Percentiles rank a stretch among this genome's conserved stretches.
Evolutionary conservation across 2,329 filamentous ascomycete species (phyloP).

Genomic region (Sclerotinia borealis): DNA sequence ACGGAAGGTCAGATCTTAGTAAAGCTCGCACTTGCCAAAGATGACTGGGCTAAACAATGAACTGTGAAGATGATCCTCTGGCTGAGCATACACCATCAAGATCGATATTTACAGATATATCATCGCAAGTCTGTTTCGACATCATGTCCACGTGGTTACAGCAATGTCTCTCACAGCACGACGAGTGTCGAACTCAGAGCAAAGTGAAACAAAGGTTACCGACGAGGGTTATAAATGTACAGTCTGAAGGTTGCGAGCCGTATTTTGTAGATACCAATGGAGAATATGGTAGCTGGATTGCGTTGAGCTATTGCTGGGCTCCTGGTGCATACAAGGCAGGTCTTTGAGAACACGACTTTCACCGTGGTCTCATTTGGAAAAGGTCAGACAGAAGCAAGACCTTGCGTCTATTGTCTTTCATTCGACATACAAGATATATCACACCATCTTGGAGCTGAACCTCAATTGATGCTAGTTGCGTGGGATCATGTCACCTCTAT

Average conservation of each 20-base stretch:
- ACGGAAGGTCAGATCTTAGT: neutral
- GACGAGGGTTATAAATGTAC: neutral
- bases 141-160: neutral
- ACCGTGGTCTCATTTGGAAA: no score
- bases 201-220: rapidly evolving
- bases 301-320: neutral
- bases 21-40: neutral
- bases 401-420: no score
- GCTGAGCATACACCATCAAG: neutral
- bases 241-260: rapidly evolving
- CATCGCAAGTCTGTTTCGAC: neutral
- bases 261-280: neutral
- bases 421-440: no score
- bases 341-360: neutral
- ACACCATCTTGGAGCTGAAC: no score
- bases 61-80: neutral
- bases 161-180: neutral
- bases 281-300: neutral
- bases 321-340: neutral
- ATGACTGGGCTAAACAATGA: neutral
- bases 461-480: no score
- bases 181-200: rapidly evolving
- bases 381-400: no score
- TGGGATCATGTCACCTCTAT: no score
- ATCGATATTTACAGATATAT: neutral